phyloP scores from a whole-genome alignment of 2,329 filamentous ascomycete genomes.

The Trichoderma breve region DNA sequence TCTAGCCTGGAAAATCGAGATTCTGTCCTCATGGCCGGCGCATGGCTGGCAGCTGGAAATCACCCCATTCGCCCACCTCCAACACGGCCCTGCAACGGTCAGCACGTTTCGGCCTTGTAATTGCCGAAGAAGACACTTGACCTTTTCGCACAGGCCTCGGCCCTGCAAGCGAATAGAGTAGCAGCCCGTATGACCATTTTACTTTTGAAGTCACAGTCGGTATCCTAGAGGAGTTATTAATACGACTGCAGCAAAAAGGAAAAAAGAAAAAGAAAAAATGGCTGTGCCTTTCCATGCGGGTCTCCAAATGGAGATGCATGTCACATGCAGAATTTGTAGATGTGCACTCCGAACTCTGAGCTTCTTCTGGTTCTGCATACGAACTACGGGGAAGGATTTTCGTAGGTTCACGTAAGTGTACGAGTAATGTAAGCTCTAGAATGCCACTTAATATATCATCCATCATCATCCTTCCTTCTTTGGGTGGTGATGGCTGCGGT shows the following conservation, averaged over 20 bases:
- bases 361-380: neutral
- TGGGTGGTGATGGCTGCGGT: neutral
- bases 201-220: neutral
- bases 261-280: too few relatives aligned
- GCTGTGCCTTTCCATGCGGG: neutral
- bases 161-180: neutral
- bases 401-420: neutral
- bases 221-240: neutral
- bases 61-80: slow-evolving; percentile 23
- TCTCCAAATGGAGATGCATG: neutral
- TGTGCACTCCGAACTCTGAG: neutral
- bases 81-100: neutral
- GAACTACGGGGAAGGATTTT: neutral
- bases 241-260: neutral
- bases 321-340: neutral
- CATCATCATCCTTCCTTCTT: neutral
- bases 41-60: slow-evolving; percentile 20
- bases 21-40: neutral
- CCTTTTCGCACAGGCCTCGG: neutral
- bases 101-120: slow-evolving; percentile 1
- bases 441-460: neutral
- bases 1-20: neutral
- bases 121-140: neutral
- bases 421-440: neutral
- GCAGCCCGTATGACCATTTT: neutral